A percentile compares a stretch with the other conserved stretches of the same genome.
phyloP scores from a whole-genome alignment of 2,329 filamentous ascomycete genomes.

The Thermoascus crustaceus region DNA sequence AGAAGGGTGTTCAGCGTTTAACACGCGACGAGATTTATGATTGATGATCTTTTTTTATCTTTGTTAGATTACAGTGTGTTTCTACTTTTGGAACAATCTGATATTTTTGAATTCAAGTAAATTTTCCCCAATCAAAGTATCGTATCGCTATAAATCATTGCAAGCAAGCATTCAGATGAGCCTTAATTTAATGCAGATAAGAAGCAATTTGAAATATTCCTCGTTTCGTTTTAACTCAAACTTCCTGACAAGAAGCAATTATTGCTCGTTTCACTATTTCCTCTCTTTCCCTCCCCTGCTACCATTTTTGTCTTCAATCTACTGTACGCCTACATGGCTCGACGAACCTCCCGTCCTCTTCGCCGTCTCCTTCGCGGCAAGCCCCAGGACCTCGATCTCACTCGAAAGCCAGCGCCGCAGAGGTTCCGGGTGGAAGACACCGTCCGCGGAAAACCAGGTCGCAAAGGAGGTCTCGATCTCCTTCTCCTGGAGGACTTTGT shows the following conservation, averaged over 20 bases:
- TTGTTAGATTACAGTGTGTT: no score
- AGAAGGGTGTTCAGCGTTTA: neutral
- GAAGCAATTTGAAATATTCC: no score
- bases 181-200: no score
- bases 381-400: conserved; percentile 48
- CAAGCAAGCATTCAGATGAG: no score
- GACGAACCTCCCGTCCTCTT: conserved; percentile 22
- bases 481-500: conserved; percentile 36
- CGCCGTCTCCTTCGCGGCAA: conserved; percentile 36
- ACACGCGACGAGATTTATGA: no score
- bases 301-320: conserved; percentile 6
- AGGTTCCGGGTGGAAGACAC: conserved; percentile 52
- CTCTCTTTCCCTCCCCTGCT: conserved; percentile 4
- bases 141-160: no score
- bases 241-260: neutral
- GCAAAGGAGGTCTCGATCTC: conserved; percentile 51
- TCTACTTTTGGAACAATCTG: no score
- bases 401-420: conserved; percentile 55
- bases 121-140: no score
- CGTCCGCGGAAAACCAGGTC: conserved; percentile 51
- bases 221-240: no score
- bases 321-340: conserved; percentile 12
- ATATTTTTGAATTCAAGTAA: no score
- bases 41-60: no score
- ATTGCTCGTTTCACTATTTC: neutral